These are phyloP conservation scores for Acer negundo DNA, from an alignment of 345 rosid species.

Conservation along the genomic window DNA sequence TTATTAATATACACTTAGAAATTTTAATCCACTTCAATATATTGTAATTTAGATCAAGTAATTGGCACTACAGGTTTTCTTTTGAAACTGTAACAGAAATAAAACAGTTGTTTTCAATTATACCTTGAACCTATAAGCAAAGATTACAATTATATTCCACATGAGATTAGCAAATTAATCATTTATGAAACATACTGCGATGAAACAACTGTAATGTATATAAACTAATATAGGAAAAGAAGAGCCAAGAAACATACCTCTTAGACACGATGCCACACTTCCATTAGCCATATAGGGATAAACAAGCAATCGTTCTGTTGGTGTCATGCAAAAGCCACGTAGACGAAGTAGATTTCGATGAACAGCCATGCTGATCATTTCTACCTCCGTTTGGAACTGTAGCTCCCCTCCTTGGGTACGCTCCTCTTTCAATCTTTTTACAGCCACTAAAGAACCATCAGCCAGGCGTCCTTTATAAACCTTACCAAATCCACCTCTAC, in stretches of 20 bases:
- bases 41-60: background rate
- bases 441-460: conserved; percentile 76
- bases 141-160: background rate
- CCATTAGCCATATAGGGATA: conserved; percentile 92
- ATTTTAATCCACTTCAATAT: background rate
- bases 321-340: conserved; percentile 94
- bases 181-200: background rate
- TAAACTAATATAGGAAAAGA: background rate
- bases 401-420: conserved; percentile 82
- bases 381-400: conserved; percentile 95
- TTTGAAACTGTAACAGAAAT: background rate
- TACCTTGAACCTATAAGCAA: background rate
- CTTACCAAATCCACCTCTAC: conserved; percentile 91
- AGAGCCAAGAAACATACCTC: conserved; percentile 51
- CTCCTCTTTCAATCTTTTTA: conserved; percentile 88
- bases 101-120: background rate
- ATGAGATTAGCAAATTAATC: background rate
- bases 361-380: conserved; percentile 95
- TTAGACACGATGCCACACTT: conserved; percentile 93
- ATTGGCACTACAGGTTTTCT: background rate
- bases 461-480: conserved; percentile 90
- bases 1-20: background rate
- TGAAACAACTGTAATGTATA: background rate
- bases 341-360: conserved; percentile 84
- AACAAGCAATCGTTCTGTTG: conserved; percentile 87